Evolutionary conservation across 345 rosid species (phyloP).

Genomic region (Rhodamnia argentea): DNA sequence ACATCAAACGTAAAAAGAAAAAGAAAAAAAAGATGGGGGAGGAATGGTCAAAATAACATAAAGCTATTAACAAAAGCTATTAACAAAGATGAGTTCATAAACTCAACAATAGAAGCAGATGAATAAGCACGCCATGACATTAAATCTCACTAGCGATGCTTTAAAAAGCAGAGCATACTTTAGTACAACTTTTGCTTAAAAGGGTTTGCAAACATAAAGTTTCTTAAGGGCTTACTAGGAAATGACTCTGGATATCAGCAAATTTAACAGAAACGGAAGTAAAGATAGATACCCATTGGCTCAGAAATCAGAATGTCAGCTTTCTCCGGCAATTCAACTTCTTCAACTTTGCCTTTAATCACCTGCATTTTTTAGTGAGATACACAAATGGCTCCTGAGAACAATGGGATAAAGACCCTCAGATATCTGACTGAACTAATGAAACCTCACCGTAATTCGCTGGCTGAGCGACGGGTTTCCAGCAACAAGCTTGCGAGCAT

Average conservation of each 20-base stretch:
- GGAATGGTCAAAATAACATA: neutral
- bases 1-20: neutral
- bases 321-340: constrained; percentile 90
- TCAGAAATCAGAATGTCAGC: constrained; percentile 96
- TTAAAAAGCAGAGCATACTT: neutral
- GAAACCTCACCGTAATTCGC: constrained; percentile 58
- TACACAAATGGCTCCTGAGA: neutral
- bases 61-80: neutral
- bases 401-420: constrained; percentile 1
- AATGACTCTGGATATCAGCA: neutral
- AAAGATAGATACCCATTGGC: constrained; percentile 72
- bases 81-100: neutral
- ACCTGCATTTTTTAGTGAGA: constrained; percentile 34
- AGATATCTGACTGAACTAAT: neutral
- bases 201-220: neutral
- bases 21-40: neutral
- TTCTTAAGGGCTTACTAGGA: neutral
- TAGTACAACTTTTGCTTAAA: neutral
- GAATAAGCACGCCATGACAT: neutral
- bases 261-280: neutral
- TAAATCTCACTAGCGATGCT: neutral
- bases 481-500: constrained; percentile 87
- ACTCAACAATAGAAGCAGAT: neutral
- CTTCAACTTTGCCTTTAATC: constrained; percentile 95
- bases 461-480: constrained; percentile 78